phyloP scores from a whole-genome alignment of 768 basidiomycete species.

The Rhizopogon vesiculosus region DNA sequence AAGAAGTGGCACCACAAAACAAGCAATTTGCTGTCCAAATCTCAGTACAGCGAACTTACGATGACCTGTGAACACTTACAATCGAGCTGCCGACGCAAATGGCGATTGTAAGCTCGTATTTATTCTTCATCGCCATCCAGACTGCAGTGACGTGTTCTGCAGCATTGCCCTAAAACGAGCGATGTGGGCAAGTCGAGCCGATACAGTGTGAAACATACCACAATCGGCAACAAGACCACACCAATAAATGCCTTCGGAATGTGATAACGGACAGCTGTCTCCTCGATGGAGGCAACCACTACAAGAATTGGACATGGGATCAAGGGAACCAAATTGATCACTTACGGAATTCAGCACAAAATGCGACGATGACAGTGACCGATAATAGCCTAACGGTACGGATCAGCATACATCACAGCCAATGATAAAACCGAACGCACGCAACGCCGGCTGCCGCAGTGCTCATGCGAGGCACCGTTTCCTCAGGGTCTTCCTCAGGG shows the following conservation, averaged over 20 bases:
- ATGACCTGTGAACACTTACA: slow-evolving; percentile 35
- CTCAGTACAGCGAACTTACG: neutral
- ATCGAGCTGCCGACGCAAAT: slow-evolving; percentile 82
- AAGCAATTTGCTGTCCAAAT: slow-evolving; percentile 68
- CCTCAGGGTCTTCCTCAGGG: slow-evolving; percentile 28
- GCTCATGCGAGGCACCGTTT: slow-evolving; percentile 55
- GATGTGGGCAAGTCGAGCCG: neutral
- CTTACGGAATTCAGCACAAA: slow-evolving; percentile 85
- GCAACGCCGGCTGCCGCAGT: slow-evolving; percentile 56
- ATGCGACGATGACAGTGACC: slow-evolving; percentile 78
- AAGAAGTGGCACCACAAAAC: slow-evolving; percentile 82
- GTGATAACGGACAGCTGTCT: slow-evolving; percentile 73
- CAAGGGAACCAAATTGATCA: slow-evolving; percentile 10
- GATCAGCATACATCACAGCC: neutral
- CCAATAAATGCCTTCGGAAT: slow-evolving; percentile 87
- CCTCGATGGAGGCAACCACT: slow-evolving; percentile 93
- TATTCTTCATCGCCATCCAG: slow-evolving; percentile 83
- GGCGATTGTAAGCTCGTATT: slow-evolving; percentile 71
- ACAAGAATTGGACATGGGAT: neutral
- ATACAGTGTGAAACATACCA: slow-evolving; percentile 41
- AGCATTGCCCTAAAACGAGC: slow-evolving; percentile 54
- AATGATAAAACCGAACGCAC: slow-evolving; percentile 19
- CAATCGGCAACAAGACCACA: slow-evolving; percentile 82
- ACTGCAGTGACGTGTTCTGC: slow-evolving; percentile 84
- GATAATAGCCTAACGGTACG: slow-evolving; percentile 48